Percentiles rank a stretch among this genome's conserved stretches.
phyloP scores from a whole-genome alignment of 75 land plant genomes.

The Cupressus sempervirens region DNA sequence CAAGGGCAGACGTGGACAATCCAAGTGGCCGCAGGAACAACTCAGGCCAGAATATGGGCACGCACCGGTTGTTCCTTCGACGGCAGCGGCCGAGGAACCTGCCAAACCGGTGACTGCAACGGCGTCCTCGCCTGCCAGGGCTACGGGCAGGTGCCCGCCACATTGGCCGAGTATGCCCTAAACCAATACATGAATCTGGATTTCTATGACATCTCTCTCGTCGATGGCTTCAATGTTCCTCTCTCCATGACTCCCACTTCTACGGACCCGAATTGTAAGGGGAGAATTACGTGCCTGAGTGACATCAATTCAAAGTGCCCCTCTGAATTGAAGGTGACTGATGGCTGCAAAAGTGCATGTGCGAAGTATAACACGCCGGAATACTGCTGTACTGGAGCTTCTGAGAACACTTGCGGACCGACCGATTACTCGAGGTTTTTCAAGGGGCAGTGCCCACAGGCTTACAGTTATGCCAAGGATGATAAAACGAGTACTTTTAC shows the following conservation, averaged over 20 bases:
- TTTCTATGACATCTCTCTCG: too few relatives aligned
- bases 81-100: too few relatives aligned
- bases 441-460: slow-evolving; percentile 61
- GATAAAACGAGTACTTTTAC: too few relatives aligned
- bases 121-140: slow-evolving; percentile 43
- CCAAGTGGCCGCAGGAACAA: slow-evolving; percentile 25
- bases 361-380: too few relatives aligned
- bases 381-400: slow-evolving; percentile 15
- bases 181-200: slow-evolving; percentile 26
- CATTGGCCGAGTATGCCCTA: slow-evolving; percentile 64
- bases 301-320: slow-evolving; percentile 40
- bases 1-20: slow-evolving; percentile 30
- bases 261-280: slow-evolving; percentile 9
- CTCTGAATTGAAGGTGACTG: slow-evolving; percentile 31
- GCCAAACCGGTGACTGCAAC: slow-evolving; percentile 11
- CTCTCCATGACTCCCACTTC: slow-evolving; percentile 43
- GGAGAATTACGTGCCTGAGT: slow-evolving; percentile 21
- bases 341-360: slow-evolving; percentile 62
- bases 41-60: slow-evolving; percentile 58
- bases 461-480: slow-evolving; percentile 36
- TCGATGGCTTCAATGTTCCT: slow-evolving; percentile 39
- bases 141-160: slow-evolving; percentile 53
- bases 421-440: slow-evolving; percentile 53
- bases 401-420: slow-evolving; percentile 38
- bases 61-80: slow-evolving; percentile 43